Conservation (phyloP, 345 rosid genomes). For the Turnera subulata region DNA sequence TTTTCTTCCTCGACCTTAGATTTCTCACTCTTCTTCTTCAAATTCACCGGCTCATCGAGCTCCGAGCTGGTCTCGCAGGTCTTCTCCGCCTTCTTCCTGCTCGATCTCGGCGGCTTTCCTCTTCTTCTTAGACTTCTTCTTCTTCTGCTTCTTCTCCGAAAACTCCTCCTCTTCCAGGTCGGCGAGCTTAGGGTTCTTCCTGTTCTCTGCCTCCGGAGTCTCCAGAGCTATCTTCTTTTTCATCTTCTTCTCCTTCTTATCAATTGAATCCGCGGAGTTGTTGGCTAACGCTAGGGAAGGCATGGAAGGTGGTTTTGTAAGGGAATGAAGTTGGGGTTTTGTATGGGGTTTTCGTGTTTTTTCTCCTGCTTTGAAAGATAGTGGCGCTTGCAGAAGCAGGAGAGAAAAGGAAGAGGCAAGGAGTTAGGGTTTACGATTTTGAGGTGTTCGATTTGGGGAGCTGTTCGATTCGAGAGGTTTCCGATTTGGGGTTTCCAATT, state of each 20-base stretch:
- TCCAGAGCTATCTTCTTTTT: constrained; percentile 50
- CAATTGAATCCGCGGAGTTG: constrained; percentile 21
- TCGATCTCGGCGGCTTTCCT: too few relatives aligned
- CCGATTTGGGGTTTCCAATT: too few relatives aligned
- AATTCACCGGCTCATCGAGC: constrained; percentile 46
- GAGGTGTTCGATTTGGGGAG: background rate
- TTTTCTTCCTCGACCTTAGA: constrained; percentile 29
- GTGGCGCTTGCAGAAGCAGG: background rate
- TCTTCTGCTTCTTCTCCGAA: too few relatives aligned
- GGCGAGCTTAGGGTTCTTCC: background rate
- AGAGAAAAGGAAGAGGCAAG: too few relatives aligned
- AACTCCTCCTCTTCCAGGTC: too few relatives aligned
- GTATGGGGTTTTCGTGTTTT: too few relatives aligned
- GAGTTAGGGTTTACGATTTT: background rate
- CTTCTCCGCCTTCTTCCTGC: too few relatives aligned
- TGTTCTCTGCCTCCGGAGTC: constrained; percentile 25
- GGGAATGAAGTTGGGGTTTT: too few relatives aligned
- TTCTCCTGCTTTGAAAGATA: too few relatives aligned
- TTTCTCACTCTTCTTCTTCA: constrained; percentile 48
- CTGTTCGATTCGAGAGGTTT: constrained; percentile 35
- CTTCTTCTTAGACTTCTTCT: too few relatives aligned
- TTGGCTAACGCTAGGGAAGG: constrained; percentile 44
- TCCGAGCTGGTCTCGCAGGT: constrained; percentile 75
- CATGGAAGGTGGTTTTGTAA: constrained; percentile 43
- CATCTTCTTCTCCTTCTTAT: constrained; percentile 56